Conservation (phyloP, 305 asterid species). For the Fraxinus albicans region DNA sequence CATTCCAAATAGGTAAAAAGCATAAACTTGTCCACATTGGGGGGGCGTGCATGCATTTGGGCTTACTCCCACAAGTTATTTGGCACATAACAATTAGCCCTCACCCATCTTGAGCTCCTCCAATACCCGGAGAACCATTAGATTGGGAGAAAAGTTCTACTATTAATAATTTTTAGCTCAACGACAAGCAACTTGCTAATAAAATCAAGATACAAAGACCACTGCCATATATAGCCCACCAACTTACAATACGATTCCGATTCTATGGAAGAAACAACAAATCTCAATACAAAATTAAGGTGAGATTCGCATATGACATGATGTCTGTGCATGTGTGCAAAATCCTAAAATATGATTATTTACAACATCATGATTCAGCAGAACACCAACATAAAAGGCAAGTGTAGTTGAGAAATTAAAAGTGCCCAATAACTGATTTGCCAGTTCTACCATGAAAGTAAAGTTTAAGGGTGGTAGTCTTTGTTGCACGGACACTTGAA, state of each 20-base stretch:
- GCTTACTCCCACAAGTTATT: not conserved
- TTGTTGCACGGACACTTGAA: not conserved
- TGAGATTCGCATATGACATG: not conserved
- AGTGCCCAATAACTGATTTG: not conserved
- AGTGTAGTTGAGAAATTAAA: not conserved
- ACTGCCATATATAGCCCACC: not conserved
- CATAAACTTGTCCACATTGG: not conserved
- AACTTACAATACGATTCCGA: not conserved
- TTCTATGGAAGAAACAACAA: not conserved
- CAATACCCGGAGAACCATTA: not conserved
- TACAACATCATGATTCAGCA: not conserved
- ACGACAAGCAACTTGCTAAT: not conserved
- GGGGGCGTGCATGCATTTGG: not conserved
- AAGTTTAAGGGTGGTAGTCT: not conserved
- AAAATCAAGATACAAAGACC: slow-evolving; percentile 12
- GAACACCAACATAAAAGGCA: not conserved
- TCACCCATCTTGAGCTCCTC: not conserved
- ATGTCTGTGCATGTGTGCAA: not conserved
- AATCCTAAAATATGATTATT: not conserved
- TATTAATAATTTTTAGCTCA: not conserved
- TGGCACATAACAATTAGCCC: not conserved
- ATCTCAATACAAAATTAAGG: not conserved
- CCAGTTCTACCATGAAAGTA: not conserved
- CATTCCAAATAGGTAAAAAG: not conserved
- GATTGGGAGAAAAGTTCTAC: not conserved